phyloP scores from a whole-genome alignment of 805 yeast species.

The Saturnispora hagleri region DNA sequence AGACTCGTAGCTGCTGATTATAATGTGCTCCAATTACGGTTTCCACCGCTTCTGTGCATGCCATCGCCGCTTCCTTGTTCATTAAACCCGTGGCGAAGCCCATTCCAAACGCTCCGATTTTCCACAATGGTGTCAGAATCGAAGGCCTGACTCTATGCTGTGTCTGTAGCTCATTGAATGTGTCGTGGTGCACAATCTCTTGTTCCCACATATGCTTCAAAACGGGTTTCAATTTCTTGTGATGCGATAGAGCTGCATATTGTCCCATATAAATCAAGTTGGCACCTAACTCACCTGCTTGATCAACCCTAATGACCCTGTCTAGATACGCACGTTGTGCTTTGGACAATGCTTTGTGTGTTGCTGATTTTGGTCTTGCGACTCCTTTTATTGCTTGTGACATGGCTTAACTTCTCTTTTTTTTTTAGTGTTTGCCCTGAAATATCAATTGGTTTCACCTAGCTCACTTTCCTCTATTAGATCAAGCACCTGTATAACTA shows the following conservation, averaged over 20 bases:
- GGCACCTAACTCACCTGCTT: conserved; percentile 97
- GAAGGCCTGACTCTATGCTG: conserved; percentile 85
- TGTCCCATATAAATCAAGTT: conserved; percentile 90
- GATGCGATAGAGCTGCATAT: conserved; percentile 58
- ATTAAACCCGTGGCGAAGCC: conserved; percentile 81
- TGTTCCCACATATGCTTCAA: conserved; percentile 98
- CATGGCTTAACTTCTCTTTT: background rate
- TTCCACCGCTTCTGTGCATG: conserved; percentile 97
- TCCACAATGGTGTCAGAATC: conserved; percentile 87
- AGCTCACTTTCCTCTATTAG: background rate
- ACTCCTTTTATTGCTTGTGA: conserved; percentile 2
- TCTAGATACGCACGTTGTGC: conserved; percentile 68
- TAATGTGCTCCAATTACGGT: conserved; percentile 97
- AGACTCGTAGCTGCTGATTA: conserved; percentile 75
- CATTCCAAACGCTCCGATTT: conserved; percentile 75
- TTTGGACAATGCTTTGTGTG: conserved; percentile 23
- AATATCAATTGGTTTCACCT: background rate
- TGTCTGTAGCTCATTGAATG: conserved; percentile 71
- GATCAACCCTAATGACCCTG: conserved; percentile 81
- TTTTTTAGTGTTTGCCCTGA: background rate
- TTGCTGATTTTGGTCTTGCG: conserved; percentile 13
- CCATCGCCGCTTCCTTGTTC: conserved; percentile 97
- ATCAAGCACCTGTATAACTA: background rate
- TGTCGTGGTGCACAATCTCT: conserved; percentile 81
- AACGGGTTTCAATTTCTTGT: conserved; percentile 70